A percentile compares a stretch with the other conserved stretches of the same genome.
Conservation (phyloP, 2,329 filamentous ascomycete species). For the Cladosporium cucumerinum region DNA sequence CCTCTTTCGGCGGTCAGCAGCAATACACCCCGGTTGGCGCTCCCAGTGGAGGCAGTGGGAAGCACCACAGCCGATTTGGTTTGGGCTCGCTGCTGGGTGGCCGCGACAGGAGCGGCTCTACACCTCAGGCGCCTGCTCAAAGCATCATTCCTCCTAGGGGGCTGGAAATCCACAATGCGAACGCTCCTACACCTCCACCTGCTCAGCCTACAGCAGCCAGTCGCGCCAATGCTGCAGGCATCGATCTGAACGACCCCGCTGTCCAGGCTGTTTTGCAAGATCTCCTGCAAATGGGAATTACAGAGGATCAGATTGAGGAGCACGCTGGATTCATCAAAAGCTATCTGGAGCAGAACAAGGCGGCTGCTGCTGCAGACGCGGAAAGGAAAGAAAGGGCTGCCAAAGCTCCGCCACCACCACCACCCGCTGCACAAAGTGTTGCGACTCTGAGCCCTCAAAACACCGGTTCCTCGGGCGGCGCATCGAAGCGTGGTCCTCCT, state of each 20-base stretch:
- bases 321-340: slow-evolving; percentile 67
- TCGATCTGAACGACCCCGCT: slow-evolving; percentile 61
- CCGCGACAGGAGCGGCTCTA: slow-evolving; percentile 47
- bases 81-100: slow-evolving; percentile 49
- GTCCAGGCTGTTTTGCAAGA: slow-evolving; percentile 61
- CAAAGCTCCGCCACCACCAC: slow-evolving; percentile 61
- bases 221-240: slow-evolving; percentile 41
- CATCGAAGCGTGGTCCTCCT: slow-evolving; percentile 55
- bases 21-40: slow-evolving; percentile 24
- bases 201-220: slow-evolving; percentile 18
- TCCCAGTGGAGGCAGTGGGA: slow-evolving; percentile 30
- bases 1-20: slow-evolving; percentile 34
- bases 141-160: slow-evolving; percentile 51
- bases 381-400: slow-evolving; percentile 48
- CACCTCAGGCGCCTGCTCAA: slow-evolving; percentile 40
- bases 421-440: slow-evolving; percentile 45
- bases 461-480: slow-evolving; percentile 57
- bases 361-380: slow-evolving; percentile 45
- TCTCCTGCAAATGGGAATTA: slow-evolving; percentile 62
- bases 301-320: slow-evolving; percentile 64
- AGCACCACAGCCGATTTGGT: slow-evolving; percentile 50
- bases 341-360: slow-evolving; percentile 63
- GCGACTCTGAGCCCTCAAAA: slow-evolving; percentile 57
- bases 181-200: slow-evolving; percentile 30
- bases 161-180: slow-evolving; percentile 36